Percentiles rank a stretch among this genome's conserved stretches.
Conservation (phyloP, 441 rosid species). For the Breynia disticha region DNA sequence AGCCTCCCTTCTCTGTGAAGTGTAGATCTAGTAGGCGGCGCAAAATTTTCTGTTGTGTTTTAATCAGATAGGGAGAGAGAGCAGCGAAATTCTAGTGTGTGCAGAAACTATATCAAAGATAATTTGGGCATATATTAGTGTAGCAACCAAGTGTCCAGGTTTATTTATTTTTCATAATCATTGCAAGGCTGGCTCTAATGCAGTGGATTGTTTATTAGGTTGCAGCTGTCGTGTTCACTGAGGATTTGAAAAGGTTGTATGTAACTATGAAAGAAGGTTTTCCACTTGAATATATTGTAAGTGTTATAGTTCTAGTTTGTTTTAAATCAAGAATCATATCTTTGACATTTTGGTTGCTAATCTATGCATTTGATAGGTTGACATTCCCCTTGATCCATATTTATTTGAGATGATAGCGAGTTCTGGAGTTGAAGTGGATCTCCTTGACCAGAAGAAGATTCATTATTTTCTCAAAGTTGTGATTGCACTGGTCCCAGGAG, state of each 20-base stretch:
- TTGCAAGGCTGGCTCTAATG: slow-evolving; percentile 7
- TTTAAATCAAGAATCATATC: background rate
- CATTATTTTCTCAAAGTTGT: slow-evolving; percentile 86
- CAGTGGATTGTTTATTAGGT: slow-evolving; percentile 40
- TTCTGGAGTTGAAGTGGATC: slow-evolving; percentile 92
- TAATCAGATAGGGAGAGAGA: too few species aligned
- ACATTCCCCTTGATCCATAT: slow-evolving; percentile 91
- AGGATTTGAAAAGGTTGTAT: slow-evolving; percentile 81
- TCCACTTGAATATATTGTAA: slow-evolving; percentile 87
- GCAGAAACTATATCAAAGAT: background rate
- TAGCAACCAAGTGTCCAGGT: background rate
- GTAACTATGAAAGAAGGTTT: slow-evolving; percentile 96
- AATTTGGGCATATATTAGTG: background rate
- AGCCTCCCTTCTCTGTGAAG: too few species aligned
- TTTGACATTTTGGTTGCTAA: slow-evolving; percentile 10
- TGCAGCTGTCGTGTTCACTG: slow-evolving; percentile 91
- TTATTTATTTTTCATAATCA: background rate
- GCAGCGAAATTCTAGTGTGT: too few species aligned
- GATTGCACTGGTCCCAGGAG: slow-evolving; percentile 70
- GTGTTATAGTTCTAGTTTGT: slow-evolving; percentile 21
- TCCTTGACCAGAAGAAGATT: slow-evolving; percentile 79
- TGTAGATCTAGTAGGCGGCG: too few species aligned
- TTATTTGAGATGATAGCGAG: slow-evolving; percentile 76
- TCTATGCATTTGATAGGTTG: slow-evolving; percentile 47
- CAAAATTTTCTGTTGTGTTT: too few species aligned